Evolutionary conservation across 2,329 filamentous ascomycete genomes (phyloP).

Genomic region (Byssochlamys sp.): DNA sequence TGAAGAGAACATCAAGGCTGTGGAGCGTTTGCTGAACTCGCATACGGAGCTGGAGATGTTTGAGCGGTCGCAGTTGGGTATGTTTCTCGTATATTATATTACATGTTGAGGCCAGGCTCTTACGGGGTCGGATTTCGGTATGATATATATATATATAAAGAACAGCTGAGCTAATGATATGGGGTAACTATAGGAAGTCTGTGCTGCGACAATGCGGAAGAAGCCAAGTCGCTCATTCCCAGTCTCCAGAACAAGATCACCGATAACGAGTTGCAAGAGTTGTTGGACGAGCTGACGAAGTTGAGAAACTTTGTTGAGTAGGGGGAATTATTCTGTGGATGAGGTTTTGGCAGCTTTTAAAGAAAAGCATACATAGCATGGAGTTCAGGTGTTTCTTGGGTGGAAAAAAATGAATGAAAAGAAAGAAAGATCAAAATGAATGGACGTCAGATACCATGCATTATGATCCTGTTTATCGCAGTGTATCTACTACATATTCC

Average conservation of each 20-base stretch:
- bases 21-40: conserved; percentile 72
- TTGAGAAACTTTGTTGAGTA: conserved; percentile 46
- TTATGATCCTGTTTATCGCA: neutral
- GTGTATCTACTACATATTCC: neutral
- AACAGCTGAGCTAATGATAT: conserved; percentile 1
- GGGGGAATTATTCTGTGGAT: neutral
- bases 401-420: neutral
- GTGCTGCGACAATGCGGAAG: conserved; percentile 84
- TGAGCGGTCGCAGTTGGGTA: conserved; percentile 85
- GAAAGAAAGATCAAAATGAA: neutral
- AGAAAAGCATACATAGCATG: conserved; percentile 14
- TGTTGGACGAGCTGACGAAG: conserved; percentile 86
- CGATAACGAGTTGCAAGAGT: conserved; percentile 76
- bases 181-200: conserved; percentile 57
- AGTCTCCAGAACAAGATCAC: conserved; percentile 79
- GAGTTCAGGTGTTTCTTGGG: conserved; percentile 16
- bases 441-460: neutral
- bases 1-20: conserved; percentile 88
- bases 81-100: conserved; percentile 15
- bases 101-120: too few relatives aligned
- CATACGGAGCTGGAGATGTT: conserved; percentile 75
- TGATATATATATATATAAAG: too few relatives aligned
- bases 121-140: too few relatives aligned
- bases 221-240: conserved; percentile 92
- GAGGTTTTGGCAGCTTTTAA: neutral